These are phyloP conservation scores for Claviceps sp. DNA, from an alignment of 2,329 filamentous ascomycete species.

Conservation along the genomic window DNA sequence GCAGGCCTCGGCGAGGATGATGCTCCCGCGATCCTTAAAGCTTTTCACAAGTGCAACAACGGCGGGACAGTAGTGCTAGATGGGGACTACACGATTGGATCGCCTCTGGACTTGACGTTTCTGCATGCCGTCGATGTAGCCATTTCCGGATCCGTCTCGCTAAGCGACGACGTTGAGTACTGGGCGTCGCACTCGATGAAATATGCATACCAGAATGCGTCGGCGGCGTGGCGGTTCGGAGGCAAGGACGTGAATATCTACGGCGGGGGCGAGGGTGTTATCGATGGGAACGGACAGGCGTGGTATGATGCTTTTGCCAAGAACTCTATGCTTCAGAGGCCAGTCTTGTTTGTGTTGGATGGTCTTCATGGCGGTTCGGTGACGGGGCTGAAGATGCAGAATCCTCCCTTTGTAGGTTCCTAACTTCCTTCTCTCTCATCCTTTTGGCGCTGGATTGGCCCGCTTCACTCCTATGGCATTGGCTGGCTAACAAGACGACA, in stretches of 20 bases:
- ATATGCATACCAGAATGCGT: conserved; percentile 52
- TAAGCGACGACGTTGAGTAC: conserved; percentile 54
- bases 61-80: conserved; percentile 50
- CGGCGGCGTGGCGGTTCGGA: conserved; percentile 22
- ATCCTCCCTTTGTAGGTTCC: conserved; percentile 30
- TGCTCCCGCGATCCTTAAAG: not conserved
- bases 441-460: no score
- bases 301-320: conserved; percentile 39
- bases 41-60: conserved; percentile 35
- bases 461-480: not conserved
- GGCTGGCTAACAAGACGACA: not conserved
- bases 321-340: conserved; percentile 39
- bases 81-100: conserved; percentile 46
- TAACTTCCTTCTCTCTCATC: not conserved
- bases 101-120: conserved; percentile 51
- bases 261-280: conserved; percentile 29
- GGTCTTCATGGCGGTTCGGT: conserved; percentile 45
- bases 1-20: not conserved
- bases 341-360: conserved; percentile 43
- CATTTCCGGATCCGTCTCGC: conserved; percentile 41
- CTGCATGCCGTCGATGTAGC: conserved; percentile 49
- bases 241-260: conserved; percentile 45
- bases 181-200: conserved; percentile 54
- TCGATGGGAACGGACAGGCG: conserved; percentile 51
- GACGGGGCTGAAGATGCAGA: conserved; percentile 44